Base-by-base conservation (phyloP, 2,329 filamentous ascomycete genomes). In the Aspergillus sp. region DNA sequence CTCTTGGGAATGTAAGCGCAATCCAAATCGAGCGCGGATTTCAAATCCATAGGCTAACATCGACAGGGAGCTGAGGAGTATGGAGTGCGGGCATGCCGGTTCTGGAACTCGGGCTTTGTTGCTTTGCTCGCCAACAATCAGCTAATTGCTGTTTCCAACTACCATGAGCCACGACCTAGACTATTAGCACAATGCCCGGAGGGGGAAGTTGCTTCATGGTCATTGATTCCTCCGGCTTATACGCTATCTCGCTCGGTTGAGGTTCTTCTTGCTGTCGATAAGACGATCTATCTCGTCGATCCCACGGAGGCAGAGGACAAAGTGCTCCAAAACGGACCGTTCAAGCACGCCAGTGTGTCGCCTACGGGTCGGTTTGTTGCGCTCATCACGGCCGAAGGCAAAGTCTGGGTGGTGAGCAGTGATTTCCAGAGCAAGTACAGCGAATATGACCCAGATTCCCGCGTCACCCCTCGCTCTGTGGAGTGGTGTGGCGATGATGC, bases 401-500 rank as follows among this genome's bases (percentile, higher is more conserved):
- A 87, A 64, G 86, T 95, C 18, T 96, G 95, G 82, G 90, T 99
- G 26, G 92, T 98, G 51, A 95, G 91, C 48, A 93, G 91, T 68
- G 93, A 99, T 73, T 98, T 98, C 72, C 92, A 96, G 71, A 92
- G 89, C 68, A 88, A 93, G 56, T 81, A 96, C 61, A 93, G 92
- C 70, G 93, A 98, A 75, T 93, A 98, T 70, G 87, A 96, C 68
- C 93, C 93, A 1, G 88, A 88, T 64, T 93, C 91, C 9, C 89
- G 89, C 72, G 96, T 91, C 5, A 83, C 88, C 1, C 95, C 95
- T 3, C 89, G 91, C 66, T 91, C 95, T 62, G 83, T 99, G 60
- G 89, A 95, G 67, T 99, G 95, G 95, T 99, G 95, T 73, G 95
- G 95, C 5, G 93, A 95, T 67, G 93, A 98, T 74, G 91, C 93